Percentiles rank a stretch among this genome's conserved stretches.
These are phyloP conservation scores for Colletotrichum noveboracense DNA, from an alignment of 2,329 filamentous ascomycete genomes.

Conservation along the genomic window DNA sequence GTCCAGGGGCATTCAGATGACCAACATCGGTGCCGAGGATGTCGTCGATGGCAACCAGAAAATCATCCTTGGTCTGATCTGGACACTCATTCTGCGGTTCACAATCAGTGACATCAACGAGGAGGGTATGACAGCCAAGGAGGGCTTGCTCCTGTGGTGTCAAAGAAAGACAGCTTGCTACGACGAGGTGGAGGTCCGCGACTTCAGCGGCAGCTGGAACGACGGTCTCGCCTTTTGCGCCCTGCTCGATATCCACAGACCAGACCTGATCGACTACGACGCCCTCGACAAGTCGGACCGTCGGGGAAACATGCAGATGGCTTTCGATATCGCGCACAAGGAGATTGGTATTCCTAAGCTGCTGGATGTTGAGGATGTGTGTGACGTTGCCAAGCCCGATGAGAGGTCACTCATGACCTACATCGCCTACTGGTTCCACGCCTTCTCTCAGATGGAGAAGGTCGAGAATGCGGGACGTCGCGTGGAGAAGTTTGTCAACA, in stretches of 20 bases:
- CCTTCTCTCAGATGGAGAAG: slow-evolving; percentile 98
- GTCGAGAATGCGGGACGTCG: slow-evolving; percentile 96
- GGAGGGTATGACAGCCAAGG: slow-evolving; percentile 97
- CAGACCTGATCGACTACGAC: slow-evolving; percentile 97
- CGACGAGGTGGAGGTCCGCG: slow-evolving; percentile 92
- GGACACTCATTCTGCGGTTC: slow-evolving; percentile 97
- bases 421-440: slow-evolving; percentile 99
- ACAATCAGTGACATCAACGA: slow-evolving; percentile 99
- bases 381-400: slow-evolving; percentile 93
- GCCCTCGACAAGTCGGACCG: slow-evolving; percentile 93
- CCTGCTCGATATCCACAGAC: slow-evolving; percentile 93
- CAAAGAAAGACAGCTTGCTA: slow-evolving; percentile 99
- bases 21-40: slow-evolving; percentile 97
- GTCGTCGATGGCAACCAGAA: slow-evolving; percentile 97
- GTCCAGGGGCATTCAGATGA: slow-evolving; percentile 90
- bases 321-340: slow-evolving; percentile 93
- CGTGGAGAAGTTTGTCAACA: slow-evolving; percentile 98
- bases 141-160: slow-evolving; percentile 94
- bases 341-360: slow-evolving; percentile 97
- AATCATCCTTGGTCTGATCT: slow-evolving; percentile 96
- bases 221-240: slow-evolving; percentile 97
- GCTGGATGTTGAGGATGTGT: slow-evolving; percentile 97
- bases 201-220: slow-evolving; percentile 97
- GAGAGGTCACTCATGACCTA: slow-evolving; percentile 99
- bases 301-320: slow-evolving; percentile 95